These are phyloP conservation scores for Aspergillus tamarii DNA, from an alignment of 2,329 filamentous ascomycete genomes.

Conservation along the genomic window DNA sequence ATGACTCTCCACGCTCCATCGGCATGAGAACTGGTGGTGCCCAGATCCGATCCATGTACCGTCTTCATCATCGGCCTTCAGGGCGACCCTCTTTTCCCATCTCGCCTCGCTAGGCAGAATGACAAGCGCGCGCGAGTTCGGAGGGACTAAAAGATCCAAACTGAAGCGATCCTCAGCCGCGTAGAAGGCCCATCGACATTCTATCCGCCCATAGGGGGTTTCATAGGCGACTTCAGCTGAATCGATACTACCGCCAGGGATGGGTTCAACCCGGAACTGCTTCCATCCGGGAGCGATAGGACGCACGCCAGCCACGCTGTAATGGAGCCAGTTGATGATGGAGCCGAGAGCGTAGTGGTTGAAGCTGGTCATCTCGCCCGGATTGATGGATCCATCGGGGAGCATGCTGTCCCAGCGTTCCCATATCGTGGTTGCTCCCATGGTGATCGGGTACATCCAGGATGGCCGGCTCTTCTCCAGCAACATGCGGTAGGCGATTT, in stretches of 20 bases:
- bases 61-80: background rate
- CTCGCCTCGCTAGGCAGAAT: conserved; percentile 19
- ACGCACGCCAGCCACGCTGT: conserved; percentile 27
- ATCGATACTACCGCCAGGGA: conserved; percentile 36
- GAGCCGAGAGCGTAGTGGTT: conserved; percentile 49
- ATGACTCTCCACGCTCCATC: conserved; percentile 8
- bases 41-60: conserved; percentile 22
- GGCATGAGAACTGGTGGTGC: conserved; percentile 16
- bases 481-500: conserved; percentile 46
- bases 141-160: conserved; percentile 24
- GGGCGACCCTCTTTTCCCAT: background rate
- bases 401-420: conserved; percentile 49
- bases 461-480: conserved; percentile 38
- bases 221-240: conserved; percentile 33
- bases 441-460: conserved; percentile 46
- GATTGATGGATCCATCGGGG: conserved; percentile 43
- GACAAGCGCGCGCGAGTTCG: conserved; percentile 24
- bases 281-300: conserved; percentile 37
- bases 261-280: conserved; percentile 29
- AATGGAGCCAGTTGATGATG: conserved; percentile 44
- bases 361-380: conserved; percentile 49
- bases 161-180: conserved; percentile 11
- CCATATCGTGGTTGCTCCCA: conserved; percentile 49
- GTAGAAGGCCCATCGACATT: conserved; percentile 22
- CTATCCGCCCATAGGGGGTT: conserved; percentile 35